phyloP scores from a whole-genome alignment of 305 asterid species.

The Fraxinus floribunda region DNA sequence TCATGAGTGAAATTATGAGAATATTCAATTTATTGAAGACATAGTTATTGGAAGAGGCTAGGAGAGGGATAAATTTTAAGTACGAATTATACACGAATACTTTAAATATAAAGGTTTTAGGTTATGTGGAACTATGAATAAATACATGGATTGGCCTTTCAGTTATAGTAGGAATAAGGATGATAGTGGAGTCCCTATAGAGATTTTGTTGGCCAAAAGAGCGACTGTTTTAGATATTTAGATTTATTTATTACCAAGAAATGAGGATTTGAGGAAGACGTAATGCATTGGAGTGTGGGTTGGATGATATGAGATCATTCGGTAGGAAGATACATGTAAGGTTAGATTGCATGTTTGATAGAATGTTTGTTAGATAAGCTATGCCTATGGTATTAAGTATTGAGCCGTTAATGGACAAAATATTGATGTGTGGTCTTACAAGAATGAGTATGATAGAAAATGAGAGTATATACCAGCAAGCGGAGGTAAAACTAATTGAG shows the following conservation, averaged over 20 bases:
- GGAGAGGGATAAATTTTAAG: neutral
- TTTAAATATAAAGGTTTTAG: neutral
- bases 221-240: neutral
- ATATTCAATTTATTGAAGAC: neutral
- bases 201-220: neutral
- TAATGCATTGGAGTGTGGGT: neutral
- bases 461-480: neutral
- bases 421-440: neutral
- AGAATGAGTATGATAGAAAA: neutral
- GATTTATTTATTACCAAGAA: neutral
- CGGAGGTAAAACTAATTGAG: neutral
- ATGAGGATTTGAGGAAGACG: neutral
- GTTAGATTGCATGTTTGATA: neutral
- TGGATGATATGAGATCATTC: neutral
- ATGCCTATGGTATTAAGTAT: neutral
- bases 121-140: neutral
- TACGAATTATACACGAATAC: neutral
- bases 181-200: neutral
- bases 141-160: neutral
- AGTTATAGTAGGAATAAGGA: neutral
- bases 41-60: neutral
- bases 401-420: neutral
- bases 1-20: neutral
- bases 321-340: neutral
- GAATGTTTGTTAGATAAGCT: neutral